These are phyloP conservation scores for Tricholoma furcatifolium DNA, from an alignment of 768 basidiomycete species.

Conservation along the genomic window DNA sequence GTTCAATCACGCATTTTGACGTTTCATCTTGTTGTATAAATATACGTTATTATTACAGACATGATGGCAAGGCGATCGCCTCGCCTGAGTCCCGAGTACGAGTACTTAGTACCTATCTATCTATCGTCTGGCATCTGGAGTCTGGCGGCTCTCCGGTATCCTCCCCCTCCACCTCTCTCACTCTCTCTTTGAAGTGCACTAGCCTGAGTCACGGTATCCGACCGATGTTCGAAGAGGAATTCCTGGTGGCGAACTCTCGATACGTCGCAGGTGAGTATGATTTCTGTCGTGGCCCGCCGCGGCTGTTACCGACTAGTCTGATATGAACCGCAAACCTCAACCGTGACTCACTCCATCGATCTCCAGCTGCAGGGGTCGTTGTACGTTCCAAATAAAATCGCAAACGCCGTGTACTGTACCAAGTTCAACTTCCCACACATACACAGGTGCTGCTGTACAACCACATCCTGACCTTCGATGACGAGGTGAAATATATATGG, in stretches of 20 bases:
- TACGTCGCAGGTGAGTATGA: conserved; percentile 8
- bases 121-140: not conserved
- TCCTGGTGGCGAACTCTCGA: not conserved
- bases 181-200: not conserved
- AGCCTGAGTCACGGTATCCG: not conserved
- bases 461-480: conserved; percentile 36
- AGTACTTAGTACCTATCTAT: not conserved
- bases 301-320: too few relatives aligned
- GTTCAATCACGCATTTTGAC: not conserved
- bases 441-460: conserved; percentile 39
- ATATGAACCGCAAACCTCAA: too few relatives aligned
- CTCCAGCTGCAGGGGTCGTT: conserved; percentile 11
- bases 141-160: not conserved
- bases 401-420: too few relatives aligned
- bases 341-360: not conserved
- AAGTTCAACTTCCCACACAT: too few relatives aligned
- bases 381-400: too few relatives aligned
- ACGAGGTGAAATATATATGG: conserved; percentile 43
- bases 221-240: not conserved
- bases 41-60: not conserved
- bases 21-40: conserved; percentile 3
- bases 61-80: not conserved
- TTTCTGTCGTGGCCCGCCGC: too few relatives aligned
- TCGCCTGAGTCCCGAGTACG: too few relatives aligned
- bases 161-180: not conserved